Percentiles rank a stretch among this genome's conserved stretches.
Evolutionary conservation across 768 basidiomycete genomes (phyloP).

Genomic region (Rubroboletus pulcherrimus): DNA sequence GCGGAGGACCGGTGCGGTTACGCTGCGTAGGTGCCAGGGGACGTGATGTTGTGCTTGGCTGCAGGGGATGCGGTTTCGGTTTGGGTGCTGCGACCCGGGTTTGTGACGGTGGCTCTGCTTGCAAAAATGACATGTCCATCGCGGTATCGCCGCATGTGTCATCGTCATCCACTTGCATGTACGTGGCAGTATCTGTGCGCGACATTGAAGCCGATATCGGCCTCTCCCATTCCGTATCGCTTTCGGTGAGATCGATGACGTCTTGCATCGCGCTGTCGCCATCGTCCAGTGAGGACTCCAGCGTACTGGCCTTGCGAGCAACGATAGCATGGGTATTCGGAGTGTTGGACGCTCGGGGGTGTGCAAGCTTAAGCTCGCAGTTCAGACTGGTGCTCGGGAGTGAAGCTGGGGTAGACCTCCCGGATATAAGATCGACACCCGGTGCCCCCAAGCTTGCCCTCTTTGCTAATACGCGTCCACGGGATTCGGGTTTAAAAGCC

Average conservation of each 20-base stretch:
- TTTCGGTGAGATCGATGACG: neutral
- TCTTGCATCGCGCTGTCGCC: no score
- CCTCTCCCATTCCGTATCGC: no score
- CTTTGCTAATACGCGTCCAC: slow-evolving; percentile 2
- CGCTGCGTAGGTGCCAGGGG: neutral
- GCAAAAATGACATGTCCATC: neutral
- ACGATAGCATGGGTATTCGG: neutral
- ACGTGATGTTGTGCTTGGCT: neutral
- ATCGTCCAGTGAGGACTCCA: neutral
- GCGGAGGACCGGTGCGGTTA: no score
- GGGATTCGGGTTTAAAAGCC: neutral
- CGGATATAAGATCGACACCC: neutral
- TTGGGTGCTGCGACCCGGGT: neutral
- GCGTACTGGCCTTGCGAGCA: neutral
- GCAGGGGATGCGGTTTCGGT: slow-evolving; percentile 2
- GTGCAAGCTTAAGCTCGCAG: slow-evolving; percentile 2
- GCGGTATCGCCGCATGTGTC: neutral
- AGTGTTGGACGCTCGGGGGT: neutral
- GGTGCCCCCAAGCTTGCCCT: neutral
- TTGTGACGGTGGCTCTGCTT: neutral
- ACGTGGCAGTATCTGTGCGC: neutral
- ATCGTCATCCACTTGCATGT: neutral
- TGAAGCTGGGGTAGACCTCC: slow-evolving; percentile 9
- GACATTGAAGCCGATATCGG: no score
- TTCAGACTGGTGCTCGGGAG: slow-evolving; percentile 13